These are phyloP conservation scores for Cardiosporidium cionae DNA, from an alignment of 169 alveolate species.

Conservation along the genomic window DNA sequence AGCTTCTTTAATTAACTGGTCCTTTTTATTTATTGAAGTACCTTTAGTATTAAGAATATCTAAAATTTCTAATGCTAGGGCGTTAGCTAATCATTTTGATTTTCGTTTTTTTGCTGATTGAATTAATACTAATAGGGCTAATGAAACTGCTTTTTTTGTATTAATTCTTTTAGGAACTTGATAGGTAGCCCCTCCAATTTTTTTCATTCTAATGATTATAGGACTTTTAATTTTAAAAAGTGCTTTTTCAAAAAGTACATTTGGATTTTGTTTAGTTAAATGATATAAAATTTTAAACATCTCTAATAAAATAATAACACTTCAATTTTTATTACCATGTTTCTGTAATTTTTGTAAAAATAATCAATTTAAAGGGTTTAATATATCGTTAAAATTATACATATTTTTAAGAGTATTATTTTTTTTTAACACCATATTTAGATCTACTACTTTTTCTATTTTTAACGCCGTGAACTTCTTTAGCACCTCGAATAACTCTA, in stretches of 20 bases:
- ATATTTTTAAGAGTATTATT: neutral
- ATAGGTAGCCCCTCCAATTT: neutral
- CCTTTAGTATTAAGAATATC: neutral
- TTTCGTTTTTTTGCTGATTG: neutral
- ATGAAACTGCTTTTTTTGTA: neutral
- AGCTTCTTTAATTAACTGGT: slow-evolving; percentile 7
- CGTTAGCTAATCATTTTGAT: neutral
- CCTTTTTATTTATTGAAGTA: neutral
- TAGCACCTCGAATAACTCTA: slow-evolving; percentile 36
- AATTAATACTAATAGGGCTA: neutral
- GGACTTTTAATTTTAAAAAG: slow-evolving; percentile 17
- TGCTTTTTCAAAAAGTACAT: slow-evolving; percentile 5
- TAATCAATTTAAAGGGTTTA: neutral
- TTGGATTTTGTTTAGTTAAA: neutral
- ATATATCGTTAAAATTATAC: slow-evolving; percentile 4
- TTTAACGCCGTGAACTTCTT: slow-evolving; percentile 14
- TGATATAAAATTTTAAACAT: slow-evolving; percentile 8
- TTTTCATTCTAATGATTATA: slow-evolving; percentile 18
- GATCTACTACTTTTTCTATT: slow-evolving; percentile 40
- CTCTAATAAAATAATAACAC: neutral
- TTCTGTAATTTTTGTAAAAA: slow-evolving; percentile 3
- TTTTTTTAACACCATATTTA: slow-evolving; percentile 41
- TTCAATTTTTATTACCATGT: slow-evolving; percentile 3
- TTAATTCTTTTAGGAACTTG: slow-evolving; percentile 6
- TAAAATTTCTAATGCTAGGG: neutral